phyloP scores from a whole-genome alignment of 2,329 filamentous ascomycete species.

The Neurospora crassa region DNA sequence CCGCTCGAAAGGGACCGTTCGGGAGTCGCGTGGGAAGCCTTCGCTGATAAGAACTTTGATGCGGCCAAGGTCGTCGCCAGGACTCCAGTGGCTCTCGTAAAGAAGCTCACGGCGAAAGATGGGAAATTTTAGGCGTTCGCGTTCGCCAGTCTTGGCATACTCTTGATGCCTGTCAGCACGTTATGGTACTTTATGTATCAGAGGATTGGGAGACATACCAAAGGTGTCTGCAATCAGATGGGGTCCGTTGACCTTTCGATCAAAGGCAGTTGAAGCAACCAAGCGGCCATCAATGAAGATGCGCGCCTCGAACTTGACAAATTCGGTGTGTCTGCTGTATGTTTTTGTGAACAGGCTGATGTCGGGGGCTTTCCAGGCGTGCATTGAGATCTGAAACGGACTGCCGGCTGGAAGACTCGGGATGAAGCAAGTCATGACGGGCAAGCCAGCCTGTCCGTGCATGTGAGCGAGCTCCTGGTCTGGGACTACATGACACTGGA shows the following conservation, averaged over 20 bases:
- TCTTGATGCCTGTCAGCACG: conserved; percentile 24
- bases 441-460: conserved; percentile 41
- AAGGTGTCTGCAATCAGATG: conserved; percentile 37
- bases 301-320: conserved; percentile 53
- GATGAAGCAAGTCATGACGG: conserved; percentile 62
- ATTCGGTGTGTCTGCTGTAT: conserved; percentile 46
- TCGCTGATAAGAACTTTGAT: conserved; percentile 72
- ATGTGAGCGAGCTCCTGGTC: conserved; percentile 44
- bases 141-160: conserved; percentile 47
- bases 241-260: conserved; percentile 40
- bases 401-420: conserved; percentile 49
- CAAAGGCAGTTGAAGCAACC: conserved; percentile 49
- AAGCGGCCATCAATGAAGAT: conserved; percentile 59
- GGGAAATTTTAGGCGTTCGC: conserved; percentile 60
- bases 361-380: conserved; percentile 58
- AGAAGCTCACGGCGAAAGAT: conserved; percentile 60
- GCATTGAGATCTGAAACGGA: conserved; percentile 63
- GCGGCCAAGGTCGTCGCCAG: conserved; percentile 60
- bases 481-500: conserved; percentile 61
- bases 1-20: conserved; percentile 48
- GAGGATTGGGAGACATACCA: conserved; percentile 26
- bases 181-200: background rate
- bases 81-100: conserved; percentile 60
- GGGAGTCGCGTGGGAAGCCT: conserved; percentile 49
- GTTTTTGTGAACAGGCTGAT: conserved; percentile 47